A percentile compares a stretch with the other conserved stretches of the same genome.
Evolutionary conservation across 2,329 filamentous ascomycete genomes (phyloP).

Genomic region (Myriosclerotinia scirpicola): DNA sequence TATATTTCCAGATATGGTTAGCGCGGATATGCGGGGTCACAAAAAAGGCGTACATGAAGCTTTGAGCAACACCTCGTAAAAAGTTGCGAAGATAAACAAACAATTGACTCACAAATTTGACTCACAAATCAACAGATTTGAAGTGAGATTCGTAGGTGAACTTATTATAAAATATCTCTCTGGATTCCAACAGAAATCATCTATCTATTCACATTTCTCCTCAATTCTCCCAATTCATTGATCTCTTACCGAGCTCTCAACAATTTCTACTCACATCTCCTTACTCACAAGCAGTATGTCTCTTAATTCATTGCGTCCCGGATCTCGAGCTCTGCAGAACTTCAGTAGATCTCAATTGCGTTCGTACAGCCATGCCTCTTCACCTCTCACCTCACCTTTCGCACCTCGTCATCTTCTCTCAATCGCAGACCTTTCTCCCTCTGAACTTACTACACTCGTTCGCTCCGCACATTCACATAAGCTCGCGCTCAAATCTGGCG

Average conservation of each 20-base stretch:
- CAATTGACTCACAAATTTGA: constrained; percentile 10
- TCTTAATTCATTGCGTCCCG: constrained; percentile 9
- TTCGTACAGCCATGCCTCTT: constrained; percentile 32
- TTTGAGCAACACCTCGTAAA: constrained; percentile 12
- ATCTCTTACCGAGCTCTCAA: not conserved
- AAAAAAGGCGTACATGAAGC: not conserved
- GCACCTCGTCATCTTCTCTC: constrained; percentile 85
- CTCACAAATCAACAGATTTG: constrained; percentile 12
- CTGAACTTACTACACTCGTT: constrained; percentile 79
- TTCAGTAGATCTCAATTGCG: constrained; percentile 31
- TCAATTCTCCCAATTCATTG: not conserved
- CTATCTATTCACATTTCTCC: not conserved
- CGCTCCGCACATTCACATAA: constrained; percentile 80
- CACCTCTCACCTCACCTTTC: constrained; percentile 47
- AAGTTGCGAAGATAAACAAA: constrained; percentile 3
- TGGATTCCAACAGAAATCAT: not conserved
- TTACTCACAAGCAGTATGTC: constrained; percentile 21
- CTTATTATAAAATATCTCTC: constrained; percentile 7
- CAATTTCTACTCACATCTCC: constrained; percentile 6
- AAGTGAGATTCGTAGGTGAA: constrained; percentile 5
- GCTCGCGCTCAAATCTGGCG: constrained; percentile 68
- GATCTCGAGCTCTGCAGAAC: constrained; percentile 29
- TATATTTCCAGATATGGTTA: not conserved
- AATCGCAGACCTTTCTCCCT: constrained; percentile 78
- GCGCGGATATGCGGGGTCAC: constrained; percentile 1